Conservation (phyloP, 495 filamentous ascomycete species). For the Lophiostoma macrostomum region DNA sequence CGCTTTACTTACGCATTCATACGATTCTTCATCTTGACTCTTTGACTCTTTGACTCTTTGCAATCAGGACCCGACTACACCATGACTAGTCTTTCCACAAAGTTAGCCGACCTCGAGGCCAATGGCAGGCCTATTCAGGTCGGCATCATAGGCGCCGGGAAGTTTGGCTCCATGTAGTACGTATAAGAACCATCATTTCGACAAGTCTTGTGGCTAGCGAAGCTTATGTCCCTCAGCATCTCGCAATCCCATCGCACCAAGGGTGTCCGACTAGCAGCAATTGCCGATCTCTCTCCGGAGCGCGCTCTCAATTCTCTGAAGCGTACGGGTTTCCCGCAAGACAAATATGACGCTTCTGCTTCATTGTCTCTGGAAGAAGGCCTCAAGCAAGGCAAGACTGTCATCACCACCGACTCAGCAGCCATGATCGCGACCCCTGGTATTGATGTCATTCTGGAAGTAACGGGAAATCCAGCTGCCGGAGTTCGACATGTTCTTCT, state of each 20-base stretch:
- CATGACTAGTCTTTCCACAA: constrained; percentile 31
- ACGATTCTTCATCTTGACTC: background rate
- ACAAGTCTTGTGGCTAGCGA: background rate
- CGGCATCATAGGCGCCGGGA: constrained; percentile 33
- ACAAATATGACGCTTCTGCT: constrained; percentile 20
- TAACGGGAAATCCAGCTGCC: constrained; percentile 30
- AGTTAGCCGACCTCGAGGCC: constrained; percentile 23
- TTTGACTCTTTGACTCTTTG: background rate
- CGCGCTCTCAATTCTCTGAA: constrained; percentile 25
- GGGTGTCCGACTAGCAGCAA: constrained; percentile 29
- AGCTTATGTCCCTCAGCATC: constrained; percentile 1
- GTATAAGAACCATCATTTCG: background rate
- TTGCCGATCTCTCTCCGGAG: constrained; percentile 28
- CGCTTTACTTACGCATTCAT: background rate
- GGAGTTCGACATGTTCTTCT: constrained; percentile 31
- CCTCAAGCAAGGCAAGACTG: constrained; percentile 27
- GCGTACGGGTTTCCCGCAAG: constrained; percentile 24
- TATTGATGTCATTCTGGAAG: constrained; percentile 31
- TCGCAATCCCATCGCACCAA: constrained; percentile 27
- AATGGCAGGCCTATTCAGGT: constrained; percentile 31
- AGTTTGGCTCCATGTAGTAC: constrained; percentile 33
- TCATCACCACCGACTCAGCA: constrained; percentile 27
- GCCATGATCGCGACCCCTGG: constrained; percentile 20
- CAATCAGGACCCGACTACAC: background rate
- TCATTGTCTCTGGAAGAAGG: constrained; percentile 24